Percentiles rank a stretch among this genome's conserved stretches.
These are phyloP conservation scores for Aspergillus steynii DNA, from an alignment of 495 filamentous ascomycete genomes.

Conservation along the genomic window DNA sequence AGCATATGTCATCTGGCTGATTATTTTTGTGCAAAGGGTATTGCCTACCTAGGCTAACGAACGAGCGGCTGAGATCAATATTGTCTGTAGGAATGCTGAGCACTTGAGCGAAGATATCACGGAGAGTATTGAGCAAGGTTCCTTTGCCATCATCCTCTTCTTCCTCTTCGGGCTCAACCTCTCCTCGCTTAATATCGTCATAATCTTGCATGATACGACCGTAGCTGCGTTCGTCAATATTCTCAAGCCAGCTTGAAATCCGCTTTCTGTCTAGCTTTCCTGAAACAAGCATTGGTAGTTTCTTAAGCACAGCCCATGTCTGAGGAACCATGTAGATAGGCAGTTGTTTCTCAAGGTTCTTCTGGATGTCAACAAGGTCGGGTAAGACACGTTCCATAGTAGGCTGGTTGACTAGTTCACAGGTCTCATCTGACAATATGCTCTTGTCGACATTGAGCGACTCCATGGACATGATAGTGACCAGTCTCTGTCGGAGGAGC, in stretches of 20 bases:
- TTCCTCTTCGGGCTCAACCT: slow-evolving; percentile 27
- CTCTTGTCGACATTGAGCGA: slow-evolving; percentile 30
- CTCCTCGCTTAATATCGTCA: slow-evolving; percentile 32
- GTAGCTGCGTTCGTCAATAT: slow-evolving; percentile 35
- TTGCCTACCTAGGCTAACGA: slow-evolving; percentile 43
- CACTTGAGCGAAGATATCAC: slow-evolving; percentile 47
- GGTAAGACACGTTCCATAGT: slow-evolving; percentile 27
- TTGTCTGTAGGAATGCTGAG: slow-evolving; percentile 45
- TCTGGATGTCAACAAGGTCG: slow-evolving; percentile 35
- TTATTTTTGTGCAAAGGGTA: slow-evolving; percentile 6
- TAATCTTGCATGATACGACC: slow-evolving; percentile 42
- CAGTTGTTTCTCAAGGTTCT: slow-evolving; percentile 35
- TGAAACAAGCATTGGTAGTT: slow-evolving; percentile 49
- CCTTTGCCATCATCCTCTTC: slow-evolving; percentile 26
- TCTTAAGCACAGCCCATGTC: slow-evolving; percentile 43
- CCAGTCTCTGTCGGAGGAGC: slow-evolving; percentile 39
- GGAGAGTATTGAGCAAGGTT: slow-evolving; percentile 29
- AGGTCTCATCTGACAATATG: slow-evolving; percentile 33
- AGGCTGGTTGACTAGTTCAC: slow-evolving; percentile 35
- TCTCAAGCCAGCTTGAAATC: slow-evolving; percentile 46
- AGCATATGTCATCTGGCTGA: slow-evolving; percentile 16
- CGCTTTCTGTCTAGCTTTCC: slow-evolving; percentile 52
- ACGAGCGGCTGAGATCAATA: slow-evolving; percentile 42
- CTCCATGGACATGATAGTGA: slow-evolving; percentile 44
- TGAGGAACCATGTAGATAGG: slow-evolving; percentile 53